Evolutionary conservation across 768 basidiomycete species (phyloP), one percentile per base, ranked within the genome.

Genomic region (Mycena floridula): DNA sequence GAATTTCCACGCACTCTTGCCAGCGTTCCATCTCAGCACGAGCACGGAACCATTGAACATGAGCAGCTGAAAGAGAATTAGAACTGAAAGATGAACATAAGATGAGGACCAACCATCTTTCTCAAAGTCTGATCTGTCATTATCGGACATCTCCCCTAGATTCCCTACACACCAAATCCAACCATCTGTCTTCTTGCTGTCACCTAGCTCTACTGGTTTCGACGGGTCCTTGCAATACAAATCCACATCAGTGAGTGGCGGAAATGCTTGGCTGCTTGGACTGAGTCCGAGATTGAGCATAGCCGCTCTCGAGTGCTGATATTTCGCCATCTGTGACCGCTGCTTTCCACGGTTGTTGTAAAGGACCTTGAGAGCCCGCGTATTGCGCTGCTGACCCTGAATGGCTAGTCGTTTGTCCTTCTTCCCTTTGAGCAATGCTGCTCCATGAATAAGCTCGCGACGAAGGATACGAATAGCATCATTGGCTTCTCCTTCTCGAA

Each of bases 41-140:
- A 7, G 45, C 40, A 37, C 54, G 40, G 38, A 50, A 53, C 51
- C 54, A 55, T 32, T 50, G 49, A 13, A 55, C 54, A 16, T 42
- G 40, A 18, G 28, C 35, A 16, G 35, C 51, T 52, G 25, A 5
- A n/a, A 11, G 6, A 11, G 35, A 3, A 7, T 49, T 13, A 47
- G 28, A 8, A 18, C 6, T 3, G 40, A 24, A 15, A 46, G 16
- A 48, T 28, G 35, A 9, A 25, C 30, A 20, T 27, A 13, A 39
- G 35, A 42, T 11, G 25, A 30, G n/a, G 9, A 30, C 45, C 32
- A 38, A 50, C 49, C 37, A 24, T 50, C 49, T 25, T 30, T n/a
- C 13, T 28, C 22, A 25, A 37, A 47, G 20, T 47, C 46, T 24
- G 40, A 27, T 20, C 42, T 27, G 25, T 50, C 45, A 15, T 27